Evolutionary conservation across 768 basidiomycete species (phyloP), one percentile per base, ranked within the genome.

Genomic region (Paxillus involutus): DNA sequence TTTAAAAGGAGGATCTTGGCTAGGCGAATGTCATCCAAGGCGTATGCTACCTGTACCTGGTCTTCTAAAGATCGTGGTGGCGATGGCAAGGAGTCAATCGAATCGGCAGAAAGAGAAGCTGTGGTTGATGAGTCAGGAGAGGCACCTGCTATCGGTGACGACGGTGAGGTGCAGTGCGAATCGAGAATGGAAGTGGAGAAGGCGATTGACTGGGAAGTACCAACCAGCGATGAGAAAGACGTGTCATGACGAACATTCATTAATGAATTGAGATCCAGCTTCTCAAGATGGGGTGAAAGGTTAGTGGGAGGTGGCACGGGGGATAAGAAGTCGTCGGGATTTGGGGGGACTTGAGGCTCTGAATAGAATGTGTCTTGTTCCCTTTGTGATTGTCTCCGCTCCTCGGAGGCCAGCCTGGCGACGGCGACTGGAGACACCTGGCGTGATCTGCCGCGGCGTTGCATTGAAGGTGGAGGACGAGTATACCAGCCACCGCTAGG

Each of bases 1-100:
- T 78, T 77, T 47, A 88, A 71, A n/a, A 85, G 75, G 11, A 88
- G 77, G 29, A 82, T 73, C 71, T 83, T 84, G 43, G 86, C 85
- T 56, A 82, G 78, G 54, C 81, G 84, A 52, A 88, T 80, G 72
- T 88, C 74, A 65, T 88, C 85, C 57, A 77, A 73, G 0, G 85
- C 83, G 61, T 87, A 87, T 7, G 86, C 86, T 60, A 79, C 73
- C 62, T 86, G 84, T 36, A 87, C 76, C 66, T 82, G 82, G 74
- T 86, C 86, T 47, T 80, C 77, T 56, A 87, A 77, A 0, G 82
- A 68, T 19, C 63, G 70, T 3, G 79, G 67, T 45, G 77, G 59
- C 5, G 73, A 66, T 0, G 73, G 77, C 0, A 75, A 78, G 0
- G 78, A 77, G 63, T 79, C 79, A 63, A 75, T 76, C 67, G 77